phyloP scores from a whole-genome alignment of 2,329 filamentous ascomycete genomes.

The Neonectria ditissima region DNA sequence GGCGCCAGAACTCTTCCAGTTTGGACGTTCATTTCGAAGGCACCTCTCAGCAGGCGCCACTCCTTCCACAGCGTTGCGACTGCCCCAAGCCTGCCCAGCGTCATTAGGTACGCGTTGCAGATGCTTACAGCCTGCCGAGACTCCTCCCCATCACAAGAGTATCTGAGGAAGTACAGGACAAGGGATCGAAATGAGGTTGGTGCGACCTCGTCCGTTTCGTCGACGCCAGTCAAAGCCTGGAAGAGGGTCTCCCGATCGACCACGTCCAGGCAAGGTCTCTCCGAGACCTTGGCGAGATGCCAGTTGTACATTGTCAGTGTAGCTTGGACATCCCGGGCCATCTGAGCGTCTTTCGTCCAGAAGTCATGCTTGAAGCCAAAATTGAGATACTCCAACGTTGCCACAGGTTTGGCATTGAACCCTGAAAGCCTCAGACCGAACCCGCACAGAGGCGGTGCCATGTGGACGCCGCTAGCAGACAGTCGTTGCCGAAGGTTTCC shows the following conservation, averaged over 20 bases:
- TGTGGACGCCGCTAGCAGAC: conserved; percentile 33
- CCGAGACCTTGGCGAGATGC: conserved; percentile 22
- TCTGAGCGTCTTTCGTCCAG: conserved; percentile 28
- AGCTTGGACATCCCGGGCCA: conserved; percentile 37
- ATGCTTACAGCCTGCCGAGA: conserved; percentile 25
- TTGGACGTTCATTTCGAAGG: conserved; percentile 10
- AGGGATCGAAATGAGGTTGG: conserved; percentile 44
- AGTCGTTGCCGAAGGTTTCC: conserved; percentile 56
- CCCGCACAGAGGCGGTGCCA: conserved; percentile 47
- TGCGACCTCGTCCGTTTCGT: conserved; percentile 35
- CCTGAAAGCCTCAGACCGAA: conserved; percentile 49
- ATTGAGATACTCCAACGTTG: conserved; percentile 42
- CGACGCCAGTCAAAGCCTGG: conserved; percentile 46
- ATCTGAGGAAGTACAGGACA: conserved; percentile 25
- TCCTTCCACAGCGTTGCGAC: conserved; percentile 48
- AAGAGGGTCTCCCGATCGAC: conserved; percentile 44
- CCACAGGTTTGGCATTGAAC: conserved; percentile 39
- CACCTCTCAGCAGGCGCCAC: conserved; percentile 36
- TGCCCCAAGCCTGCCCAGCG: conserved; percentile 49
- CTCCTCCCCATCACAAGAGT: background rate
- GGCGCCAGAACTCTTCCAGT: conserved; percentile 2
- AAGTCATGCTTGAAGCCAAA: conserved; percentile 34
- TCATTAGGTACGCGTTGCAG: conserved; percentile 44
- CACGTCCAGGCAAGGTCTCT: conserved; percentile 13
- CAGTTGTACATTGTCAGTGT: conserved; percentile 34